These are phyloP conservation scores for Carnegiea gigantea DNA, from an alignment of 179 eudicot genomes.

Conservation along the genomic window DNA sequence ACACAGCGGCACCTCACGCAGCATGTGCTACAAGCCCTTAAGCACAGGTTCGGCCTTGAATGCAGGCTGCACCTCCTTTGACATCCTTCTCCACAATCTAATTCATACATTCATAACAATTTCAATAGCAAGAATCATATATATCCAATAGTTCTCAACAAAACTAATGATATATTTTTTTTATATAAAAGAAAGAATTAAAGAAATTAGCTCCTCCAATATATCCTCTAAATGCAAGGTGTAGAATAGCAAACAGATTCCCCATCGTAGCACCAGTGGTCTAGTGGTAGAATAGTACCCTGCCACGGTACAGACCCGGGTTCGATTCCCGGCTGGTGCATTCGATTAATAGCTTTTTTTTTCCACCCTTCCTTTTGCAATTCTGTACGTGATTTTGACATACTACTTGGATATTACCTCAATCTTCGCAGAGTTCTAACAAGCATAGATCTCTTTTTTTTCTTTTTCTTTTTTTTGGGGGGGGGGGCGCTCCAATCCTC, in stretches of 20 bases:
- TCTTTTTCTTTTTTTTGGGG: too few species aligned
- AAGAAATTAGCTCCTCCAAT: background rate
- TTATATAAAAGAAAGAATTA: background rate
- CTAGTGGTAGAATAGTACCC: conserved; percentile 92
- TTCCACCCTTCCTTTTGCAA: background rate
- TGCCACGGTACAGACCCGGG: conserved; percentile 90
- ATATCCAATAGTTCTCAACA: background rate
- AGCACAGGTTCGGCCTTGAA: conserved; percentile 44
- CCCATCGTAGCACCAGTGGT: conserved; percentile 49
- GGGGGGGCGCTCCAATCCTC: accelerated
- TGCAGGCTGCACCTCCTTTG: conserved; percentile 41
- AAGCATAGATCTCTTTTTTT: too few species aligned
- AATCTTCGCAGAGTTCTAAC: too few species aligned
- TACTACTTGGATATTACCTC: background rate
- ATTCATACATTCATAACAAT: background rate
- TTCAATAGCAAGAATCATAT: background rate
- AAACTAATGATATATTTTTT: background rate
- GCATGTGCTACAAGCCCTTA: conserved; percentile 50
- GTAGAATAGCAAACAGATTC: too few species aligned
- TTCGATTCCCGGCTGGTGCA: conserved; percentile 83
- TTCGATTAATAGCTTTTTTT: background rate
- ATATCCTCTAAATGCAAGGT: too few species aligned
- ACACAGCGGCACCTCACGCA: conserved; percentile 57
- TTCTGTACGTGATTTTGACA: background rate
- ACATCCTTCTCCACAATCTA: conserved; percentile 46